Evolutionary conservation across 1,284 basidiomycete species (phyloP).

Genomic region (Ustilago bromivora): DNA sequence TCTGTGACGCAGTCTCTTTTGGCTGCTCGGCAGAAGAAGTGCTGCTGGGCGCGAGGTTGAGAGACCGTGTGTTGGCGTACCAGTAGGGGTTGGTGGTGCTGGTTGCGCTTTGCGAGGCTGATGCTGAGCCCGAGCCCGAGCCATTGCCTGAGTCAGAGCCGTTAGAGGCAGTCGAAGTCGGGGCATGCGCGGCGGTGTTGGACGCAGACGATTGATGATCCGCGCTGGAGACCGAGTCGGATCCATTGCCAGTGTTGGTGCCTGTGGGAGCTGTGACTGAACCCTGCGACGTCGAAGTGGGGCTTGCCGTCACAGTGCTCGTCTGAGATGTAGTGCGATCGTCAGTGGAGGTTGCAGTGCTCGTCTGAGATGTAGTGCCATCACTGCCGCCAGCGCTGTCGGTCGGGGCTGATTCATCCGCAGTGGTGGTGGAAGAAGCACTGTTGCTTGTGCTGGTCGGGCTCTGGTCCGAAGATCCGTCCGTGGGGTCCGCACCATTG

Average conservation of each 20-base stretch:
- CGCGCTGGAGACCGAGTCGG: conserved; percentile 17
- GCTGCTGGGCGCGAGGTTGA: conserved; percentile 40
- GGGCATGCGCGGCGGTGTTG: background rate
- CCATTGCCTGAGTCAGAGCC: conserved; percentile 7
- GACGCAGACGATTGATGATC: conserved; percentile 12
- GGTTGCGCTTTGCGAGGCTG: conserved; percentile 5
- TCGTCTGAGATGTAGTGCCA: background rate
- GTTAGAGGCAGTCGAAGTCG: conserved; percentile 23
- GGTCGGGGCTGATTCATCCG: background rate
- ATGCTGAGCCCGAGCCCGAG: conserved; percentile 18
- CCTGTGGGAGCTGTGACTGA: conserved; percentile 1
- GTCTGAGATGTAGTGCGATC: conserved; percentile 9
- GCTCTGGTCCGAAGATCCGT: background rate
- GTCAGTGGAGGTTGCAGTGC: conserved; percentile 4
- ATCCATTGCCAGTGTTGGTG: conserved; percentile 11
- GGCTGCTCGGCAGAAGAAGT: conserved; percentile 13
- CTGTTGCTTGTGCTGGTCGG: conserved; percentile 1
- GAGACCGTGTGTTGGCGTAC: conserved; percentile 53
- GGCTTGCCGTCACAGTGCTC: conserved; percentile 10
- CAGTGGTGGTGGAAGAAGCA: background rate
- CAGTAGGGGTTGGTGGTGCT: conserved; percentile 49
- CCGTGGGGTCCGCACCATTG: background rate
- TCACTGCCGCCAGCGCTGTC: conserved; percentile 1
- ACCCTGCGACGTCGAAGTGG: conserved; percentile 19
- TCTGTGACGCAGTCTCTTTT: conserved; percentile 19